Evolutionary conservation across 257 asterid genomes (phyloP), one percentile per base, ranked within the genome.

Genomic region (Nyctanthes arbortristis): DNA sequence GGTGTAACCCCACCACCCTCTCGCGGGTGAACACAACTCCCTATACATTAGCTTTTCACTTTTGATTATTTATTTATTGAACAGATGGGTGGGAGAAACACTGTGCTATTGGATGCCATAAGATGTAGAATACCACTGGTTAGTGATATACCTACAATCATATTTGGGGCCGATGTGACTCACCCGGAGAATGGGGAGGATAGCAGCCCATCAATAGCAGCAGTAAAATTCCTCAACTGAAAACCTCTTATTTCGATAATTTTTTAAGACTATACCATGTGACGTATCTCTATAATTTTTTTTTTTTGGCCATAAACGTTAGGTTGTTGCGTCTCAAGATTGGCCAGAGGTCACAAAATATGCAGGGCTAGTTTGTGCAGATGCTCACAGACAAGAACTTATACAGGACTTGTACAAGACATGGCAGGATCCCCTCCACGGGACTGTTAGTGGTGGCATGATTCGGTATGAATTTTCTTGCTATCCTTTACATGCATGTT

Each of bases 301-400:
- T 52, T 5, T 20, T 22, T n/a, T n/a, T n/a, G n/a, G n/a, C n/a
- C n/a, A 14, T 34, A 22, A 57, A 71, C 78, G 25, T 61, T 81
- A 92, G 98, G 97, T 93, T 33, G 97, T 93, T 20, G 98, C 91
- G 22, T 93, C 96, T 16, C 79, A 88, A 87, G 96, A 90, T 69
- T 93, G 98, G 97, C 96, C 96, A 1, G 80, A 87, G 39, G 88
- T 87, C 1, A 82, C 97, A 0, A 88, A 79, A 68, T 93, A 90
- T 61, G 78, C 91, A 70, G 89, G 85, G 0, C 77, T 88, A 28
- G 92, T 93, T 57, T 93, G 97, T 80, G 89, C 96, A 1, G 97
- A 93, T 67, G 39, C 39, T 8, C 97, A 80, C 61, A 72, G 92
- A 63, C 71, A 73, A 14, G 96, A 93, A 43, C 90, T 90, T 0